phyloP scores from a whole-genome alignment of 768 basidiomycete genomes.

The Russula earlei region DNA sequence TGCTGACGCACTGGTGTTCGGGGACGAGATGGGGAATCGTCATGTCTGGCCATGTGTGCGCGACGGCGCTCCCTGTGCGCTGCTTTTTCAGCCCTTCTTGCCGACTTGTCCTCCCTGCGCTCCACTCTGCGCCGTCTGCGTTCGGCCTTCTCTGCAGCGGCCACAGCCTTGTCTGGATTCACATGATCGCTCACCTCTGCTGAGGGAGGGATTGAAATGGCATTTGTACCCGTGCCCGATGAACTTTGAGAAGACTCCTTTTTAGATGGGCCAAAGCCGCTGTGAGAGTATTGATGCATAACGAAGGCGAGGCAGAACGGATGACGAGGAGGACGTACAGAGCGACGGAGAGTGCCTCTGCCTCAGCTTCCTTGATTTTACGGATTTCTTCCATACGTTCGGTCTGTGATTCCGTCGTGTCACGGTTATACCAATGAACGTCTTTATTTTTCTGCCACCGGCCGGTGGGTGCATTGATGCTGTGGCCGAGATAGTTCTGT shows the following conservation, averaged over 20 bases:
- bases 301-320: not conserved
- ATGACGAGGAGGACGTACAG: slow-evolving; percentile 39
- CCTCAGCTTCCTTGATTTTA: slow-evolving; percentile 79
- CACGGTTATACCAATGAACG: slow-evolving; percentile 89
- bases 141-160: slow-evolving; percentile 27
- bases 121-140: slow-evolving; percentile 36
- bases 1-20: slow-evolving; percentile 15
- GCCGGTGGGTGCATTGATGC: slow-evolving; percentile 89
- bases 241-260: slow-evolving; percentile 16
- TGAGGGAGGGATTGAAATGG: slow-evolving; percentile 21
- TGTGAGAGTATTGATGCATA: slow-evolving; percentile 24
- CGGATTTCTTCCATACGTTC: slow-evolving; percentile 66
- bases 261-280: slow-evolving; percentile 61
- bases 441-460: slow-evolving; percentile 98
- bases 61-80: slow-evolving; percentile 19
- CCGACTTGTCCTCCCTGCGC: slow-evolving; percentile 51
- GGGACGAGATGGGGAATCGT: slow-evolving; percentile 27
- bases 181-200: slow-evolving; percentile 3
- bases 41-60: slow-evolving; percentile 10
- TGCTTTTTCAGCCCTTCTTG: slow-evolving; percentile 40
- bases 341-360: slow-evolving; percentile 75
- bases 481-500: slow-evolving; percentile 91
- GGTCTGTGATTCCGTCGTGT: slow-evolving; percentile 33
- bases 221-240: slow-evolving; percentile 26
- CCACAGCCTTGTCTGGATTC: slow-evolving; percentile 19